Base-by-base conservation (phyloP, 1,284 basidiomycete genomes). In the Sutorius eximius region DNA sequence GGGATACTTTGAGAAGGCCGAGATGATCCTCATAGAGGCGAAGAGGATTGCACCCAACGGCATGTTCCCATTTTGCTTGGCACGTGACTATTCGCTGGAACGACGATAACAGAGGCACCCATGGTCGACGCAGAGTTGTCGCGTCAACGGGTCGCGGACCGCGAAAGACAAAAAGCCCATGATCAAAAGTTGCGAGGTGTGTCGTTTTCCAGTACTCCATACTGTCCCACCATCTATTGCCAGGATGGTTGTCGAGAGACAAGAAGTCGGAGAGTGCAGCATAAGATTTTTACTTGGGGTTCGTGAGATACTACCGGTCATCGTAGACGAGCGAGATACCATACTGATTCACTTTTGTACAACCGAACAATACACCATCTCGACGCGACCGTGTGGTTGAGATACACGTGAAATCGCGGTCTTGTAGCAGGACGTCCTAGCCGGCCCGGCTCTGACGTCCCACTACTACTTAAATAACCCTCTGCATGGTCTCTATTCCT, bases 161-260 rank as follows among this genome's bases (percentile, higher is more conserved):
- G 84, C 60, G 82, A 84, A 60, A 79, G 82, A 45, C 85, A 89
- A 61, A 82, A 76, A 61, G 79, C 70, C 7, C 77, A 84, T 56
- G 85, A 85, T 57, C 77, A 86, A 70, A 91, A 87, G 68, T 73
- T 92, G 66, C 87, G 86, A 76, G 91, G 89, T 87, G 57, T 34
- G 57, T 43, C 36, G 2, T 32, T 30, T 49, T 18, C 16, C 36
- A 1, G 20, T 10, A 3, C 20, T 34, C 15, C 7, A 29, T 18
- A 33, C 37, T 48, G 22, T 48, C 55, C 58, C 47, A 55, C 22
- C 38, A 37, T 33, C 30, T 33, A 20, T 42, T 43, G 44, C 46
- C 30, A 76, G 75, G 75, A 18, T 77, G 75, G 68, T 48, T 77
- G 50, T 75, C 74, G 53, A 65, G 74, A 57, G 75, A 73, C 42